Evolutionary conservation across 441 rosid genomes (phyloP).

Genomic region (Populus hybrid): DNA sequence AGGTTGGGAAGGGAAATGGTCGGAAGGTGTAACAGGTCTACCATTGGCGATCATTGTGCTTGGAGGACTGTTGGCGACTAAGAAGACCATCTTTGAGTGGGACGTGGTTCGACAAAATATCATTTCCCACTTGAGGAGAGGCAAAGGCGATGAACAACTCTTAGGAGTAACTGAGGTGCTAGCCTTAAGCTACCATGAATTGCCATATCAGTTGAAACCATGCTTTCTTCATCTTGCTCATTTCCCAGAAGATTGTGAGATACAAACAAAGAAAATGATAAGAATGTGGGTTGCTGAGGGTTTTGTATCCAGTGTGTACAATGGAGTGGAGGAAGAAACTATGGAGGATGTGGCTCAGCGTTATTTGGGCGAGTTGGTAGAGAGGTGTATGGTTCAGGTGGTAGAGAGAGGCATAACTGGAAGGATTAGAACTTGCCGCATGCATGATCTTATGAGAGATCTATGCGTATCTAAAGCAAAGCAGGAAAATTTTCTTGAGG

Average conservation of each 20-base stretch:
- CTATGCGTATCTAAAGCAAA: conserved; percentile 20
- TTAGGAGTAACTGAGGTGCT: conserved; percentile 21
- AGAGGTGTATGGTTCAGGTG: conserved; percentile 28
- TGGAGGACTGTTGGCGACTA: conserved; percentile 31
- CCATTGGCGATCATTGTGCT: conserved; percentile 38
- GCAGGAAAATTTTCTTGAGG: conserved; percentile 21
- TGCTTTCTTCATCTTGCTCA: conserved; percentile 26
- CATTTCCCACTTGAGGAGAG: conserved; percentile 12
- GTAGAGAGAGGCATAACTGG: conserved; percentile 18
- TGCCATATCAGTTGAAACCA: conserved; percentile 24
- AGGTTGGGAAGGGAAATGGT: conserved; percentile 26
- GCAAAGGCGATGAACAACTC: conserved; percentile 1
- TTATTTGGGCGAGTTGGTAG: conserved; percentile 23
- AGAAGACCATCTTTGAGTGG: conserved; percentile 14
- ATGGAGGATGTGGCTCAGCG: conserved; percentile 23
- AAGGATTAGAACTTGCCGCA: conserved; percentile 22
- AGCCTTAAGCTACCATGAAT: conserved; percentile 22
- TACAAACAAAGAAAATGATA: conserved; percentile 13
- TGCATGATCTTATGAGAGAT: conserved; percentile 31
- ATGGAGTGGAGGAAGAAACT: conserved; percentile 7
- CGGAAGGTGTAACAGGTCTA: conserved; percentile 29
- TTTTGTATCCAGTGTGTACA: conserved; percentile 2
- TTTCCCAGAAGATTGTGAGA: conserved; percentile 28
- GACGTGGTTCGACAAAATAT: not conserved
- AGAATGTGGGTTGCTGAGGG: conserved; percentile 29